Evolutionary conservation across 2,329 filamentous ascomycete genomes (phyloP).

Genomic region (Dothideomycetes sp.): DNA sequence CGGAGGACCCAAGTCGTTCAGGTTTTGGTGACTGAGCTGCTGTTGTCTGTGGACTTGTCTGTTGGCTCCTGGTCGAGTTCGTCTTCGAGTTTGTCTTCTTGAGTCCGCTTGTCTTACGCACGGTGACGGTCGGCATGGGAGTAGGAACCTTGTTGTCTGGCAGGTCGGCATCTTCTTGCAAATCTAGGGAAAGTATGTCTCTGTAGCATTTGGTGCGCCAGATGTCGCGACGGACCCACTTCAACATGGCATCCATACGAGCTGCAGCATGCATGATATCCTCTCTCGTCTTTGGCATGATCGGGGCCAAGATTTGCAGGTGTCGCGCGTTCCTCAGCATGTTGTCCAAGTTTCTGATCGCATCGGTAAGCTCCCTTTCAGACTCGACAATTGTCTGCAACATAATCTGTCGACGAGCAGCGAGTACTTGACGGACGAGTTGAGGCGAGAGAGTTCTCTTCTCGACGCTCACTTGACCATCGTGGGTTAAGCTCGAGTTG

Average conservation of each 20-base stretch:
- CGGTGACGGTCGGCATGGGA: not conserved
- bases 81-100: conserved; percentile 13
- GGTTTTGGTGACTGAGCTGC: conserved; percentile 12
- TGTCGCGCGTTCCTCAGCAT: conserved; percentile 85
- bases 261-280: conserved; percentile 76
- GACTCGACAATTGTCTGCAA: conserved; percentile 72
- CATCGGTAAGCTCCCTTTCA: conserved; percentile 63
- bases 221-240: conserved; percentile 89
- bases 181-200: conserved; percentile 75
- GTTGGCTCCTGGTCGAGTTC: conserved; percentile 1
- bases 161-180: conserved; percentile 61
- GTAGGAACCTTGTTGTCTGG: conserved; percentile 13
- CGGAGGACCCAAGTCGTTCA: conserved; percentile 14
- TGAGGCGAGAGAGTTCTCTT: conserved; percentile 51
- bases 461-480: conserved; percentile 64
- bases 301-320: conserved; percentile 76
- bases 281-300: conserved; percentile 83
- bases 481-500: conserved; percentile 52
- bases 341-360: conserved; percentile 69
- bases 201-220: conserved; percentile 87
- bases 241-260: conserved; percentile 75
- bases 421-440: conserved; percentile 77
- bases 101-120: conserved; percentile 6
- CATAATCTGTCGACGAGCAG: conserved; percentile 75
- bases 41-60: conserved; percentile 3